Evolutionary conservation across 2,329 filamentous ascomycete species (phyloP).

Genomic region (Cadophora luteo-olivacea): DNA sequence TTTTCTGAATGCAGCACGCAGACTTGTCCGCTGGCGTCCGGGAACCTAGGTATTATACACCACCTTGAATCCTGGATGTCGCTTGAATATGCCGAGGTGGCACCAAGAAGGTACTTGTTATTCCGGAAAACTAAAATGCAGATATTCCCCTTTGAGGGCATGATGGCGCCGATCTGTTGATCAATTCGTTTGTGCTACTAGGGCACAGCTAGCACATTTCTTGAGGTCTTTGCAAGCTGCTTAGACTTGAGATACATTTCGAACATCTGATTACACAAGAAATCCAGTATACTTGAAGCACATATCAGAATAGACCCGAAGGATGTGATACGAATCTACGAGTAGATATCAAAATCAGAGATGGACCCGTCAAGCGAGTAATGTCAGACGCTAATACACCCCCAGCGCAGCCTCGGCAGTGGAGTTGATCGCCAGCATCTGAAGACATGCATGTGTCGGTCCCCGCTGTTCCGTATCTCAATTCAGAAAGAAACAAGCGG

Average conservation of each 20-base stretch:
- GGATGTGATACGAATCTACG: background rate
- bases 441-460: background rate
- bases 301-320: background rate
- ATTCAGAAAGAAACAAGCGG: no score
- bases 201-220: background rate
- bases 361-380: background rate
- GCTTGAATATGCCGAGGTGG: background rate
- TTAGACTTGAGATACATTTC: no score
- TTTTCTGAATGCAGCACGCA: background rate
- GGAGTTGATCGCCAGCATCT: background rate
- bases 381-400: background rate
- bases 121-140: background rate
- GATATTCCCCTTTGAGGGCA: background rate
- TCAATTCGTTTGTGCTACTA: background rate
- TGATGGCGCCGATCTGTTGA: background rate
- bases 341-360: background rate
- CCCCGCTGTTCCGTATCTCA: no score
- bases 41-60: background rate
- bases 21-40: background rate
- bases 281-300: no score
- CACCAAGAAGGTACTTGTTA: background rate
- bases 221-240: no score
- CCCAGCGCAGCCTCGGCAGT: background rate
- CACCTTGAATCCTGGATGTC: background rate
- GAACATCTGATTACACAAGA: no score